Conservation (phyloP, 768 basidiomycete species). For the Serendipita sp. region DNA sequence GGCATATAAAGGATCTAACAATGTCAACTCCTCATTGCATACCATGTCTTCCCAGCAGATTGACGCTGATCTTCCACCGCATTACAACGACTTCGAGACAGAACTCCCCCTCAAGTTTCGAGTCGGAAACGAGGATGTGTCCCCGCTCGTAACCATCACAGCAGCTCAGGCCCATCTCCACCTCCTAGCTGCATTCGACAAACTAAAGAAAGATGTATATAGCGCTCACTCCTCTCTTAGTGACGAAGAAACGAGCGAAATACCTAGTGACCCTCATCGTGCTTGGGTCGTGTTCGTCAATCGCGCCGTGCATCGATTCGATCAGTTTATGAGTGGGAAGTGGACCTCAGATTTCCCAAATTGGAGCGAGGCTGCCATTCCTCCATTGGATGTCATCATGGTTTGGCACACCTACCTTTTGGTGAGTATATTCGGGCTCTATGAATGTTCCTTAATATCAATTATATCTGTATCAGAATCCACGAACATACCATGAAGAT, state of each 20-base stretch:
- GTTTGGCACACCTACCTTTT: slow-evolving; percentile 14
- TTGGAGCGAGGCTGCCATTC: slow-evolving; percentile 2
- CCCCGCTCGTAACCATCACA: slow-evolving; percentile 8
- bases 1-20: no score
- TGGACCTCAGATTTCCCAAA: neutral
- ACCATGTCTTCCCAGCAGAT: no score
- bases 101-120: neutral
- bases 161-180: slow-evolving; percentile 9
- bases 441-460: neutral
- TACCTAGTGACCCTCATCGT: neutral
- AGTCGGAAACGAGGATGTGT: neutral
- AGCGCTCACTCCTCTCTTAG: neutral
- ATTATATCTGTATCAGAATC: neutral
- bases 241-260: neutral
- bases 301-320: neutral
- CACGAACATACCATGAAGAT: neutral
- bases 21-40: no score
- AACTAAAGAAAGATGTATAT: neutral
- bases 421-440: neutral
- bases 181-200: slow-evolving; percentile 10
- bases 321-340: slow-evolving; percentile 1
- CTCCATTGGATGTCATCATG: slow-evolving; percentile 12
- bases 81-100: neutral
- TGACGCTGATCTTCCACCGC: neutral
- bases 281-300: slow-evolving; percentile 5